These are phyloP conservation scores for Diaporthe velutina DNA, from an alignment of 2,329 filamentous ascomycete species.

Conservation along the genomic window DNA sequence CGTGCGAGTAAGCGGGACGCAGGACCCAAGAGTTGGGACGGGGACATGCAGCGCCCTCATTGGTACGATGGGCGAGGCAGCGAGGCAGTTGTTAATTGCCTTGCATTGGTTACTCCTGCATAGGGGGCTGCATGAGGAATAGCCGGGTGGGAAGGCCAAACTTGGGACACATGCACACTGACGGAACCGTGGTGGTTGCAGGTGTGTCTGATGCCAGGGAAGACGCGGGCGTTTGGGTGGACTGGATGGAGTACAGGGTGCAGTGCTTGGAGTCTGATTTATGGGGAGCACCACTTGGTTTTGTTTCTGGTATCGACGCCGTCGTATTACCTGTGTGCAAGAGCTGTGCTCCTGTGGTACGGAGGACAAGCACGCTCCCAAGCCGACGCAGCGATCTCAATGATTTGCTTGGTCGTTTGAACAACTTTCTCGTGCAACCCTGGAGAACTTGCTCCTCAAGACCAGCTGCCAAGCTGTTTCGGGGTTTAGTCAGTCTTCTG, in stretches of 20 bases:
- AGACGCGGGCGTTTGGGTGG: constrained; percentile 1
- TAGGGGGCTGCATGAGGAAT: constrained; percentile 24
- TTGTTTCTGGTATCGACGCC: neutral
- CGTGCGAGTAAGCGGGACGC: constrained; percentile 20
- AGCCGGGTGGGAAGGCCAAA: neutral
- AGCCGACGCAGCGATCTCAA: neutral
- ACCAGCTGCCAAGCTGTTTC: constrained; percentile 22
- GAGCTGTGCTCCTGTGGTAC: too few species aligned
- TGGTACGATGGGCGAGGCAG: constrained; percentile 30
- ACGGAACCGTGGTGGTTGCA: constrained; percentile 30
- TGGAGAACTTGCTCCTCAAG: constrained; percentile 4
- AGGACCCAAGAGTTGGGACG: constrained; percentile 15
- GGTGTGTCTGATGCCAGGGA: constrained; percentile 28
- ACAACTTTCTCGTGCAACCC: neutral
- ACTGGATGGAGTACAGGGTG: neutral
- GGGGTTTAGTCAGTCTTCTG: constrained; percentile 15
- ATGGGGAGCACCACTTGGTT: neutral
- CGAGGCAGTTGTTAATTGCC: neutral
- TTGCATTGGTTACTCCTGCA: constrained; percentile 3
- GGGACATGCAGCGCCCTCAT: neutral
- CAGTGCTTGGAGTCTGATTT: constrained; percentile 11
- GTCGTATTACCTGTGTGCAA: neutral
- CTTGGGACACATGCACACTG: constrained; percentile 21
- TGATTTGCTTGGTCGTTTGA: neutral
- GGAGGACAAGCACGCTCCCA: neutral